These are phyloP conservation scores for Colletotrichum theobromicola DNA, from an alignment of 2,329 filamentous ascomycete genomes.

Conservation along the genomic window DNA sequence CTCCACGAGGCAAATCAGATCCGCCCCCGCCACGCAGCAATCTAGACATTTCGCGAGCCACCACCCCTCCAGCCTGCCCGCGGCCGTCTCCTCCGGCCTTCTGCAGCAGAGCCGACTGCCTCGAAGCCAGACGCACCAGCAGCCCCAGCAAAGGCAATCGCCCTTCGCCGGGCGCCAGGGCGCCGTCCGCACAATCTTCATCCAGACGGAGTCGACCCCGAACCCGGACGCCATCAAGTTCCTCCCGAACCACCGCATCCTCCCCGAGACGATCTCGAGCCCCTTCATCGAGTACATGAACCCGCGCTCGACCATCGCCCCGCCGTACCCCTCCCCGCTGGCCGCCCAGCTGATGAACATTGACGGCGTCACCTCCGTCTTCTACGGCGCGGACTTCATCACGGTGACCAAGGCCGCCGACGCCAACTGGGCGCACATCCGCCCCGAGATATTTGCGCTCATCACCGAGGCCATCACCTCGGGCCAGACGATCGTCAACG, in stretches of 20 bases:
- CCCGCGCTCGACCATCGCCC: constrained; percentile 85
- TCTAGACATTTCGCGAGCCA: constrained; percentile 15
- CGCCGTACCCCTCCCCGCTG: constrained; percentile 89
- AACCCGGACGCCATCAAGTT: constrained; percentile 98
- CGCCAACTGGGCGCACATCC: constrained; percentile 92
- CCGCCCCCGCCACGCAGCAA: neutral
- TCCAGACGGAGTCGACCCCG: constrained; percentile 93
- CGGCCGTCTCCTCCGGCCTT: constrained; percentile 12
- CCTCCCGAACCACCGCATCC: constrained; percentile 84
- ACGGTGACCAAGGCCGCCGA: constrained; percentile 91
- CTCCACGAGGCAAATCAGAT: neutral
- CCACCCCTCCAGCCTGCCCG: constrained; percentile 15
- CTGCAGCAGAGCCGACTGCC: constrained; percentile 6
- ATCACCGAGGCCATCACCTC: constrained; percentile 92
- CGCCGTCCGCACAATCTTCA: constrained; percentile 82
- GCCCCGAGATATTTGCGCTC: constrained; percentile 91
- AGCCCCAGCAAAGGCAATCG: constrained; percentile 7
- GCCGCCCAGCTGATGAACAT: constrained; percentile 91
- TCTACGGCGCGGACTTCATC: constrained; percentile 95
- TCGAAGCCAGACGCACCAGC: neutral
- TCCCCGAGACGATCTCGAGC: constrained; percentile 74
- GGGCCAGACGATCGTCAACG: constrained; percentile 81
- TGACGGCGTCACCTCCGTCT: constrained; percentile 92
- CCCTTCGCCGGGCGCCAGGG: constrained; percentile 30
- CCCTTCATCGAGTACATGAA: constrained; percentile 92